Evolutionary conservation across 192 early-diverging fungal species (phyloP).

Genomic region (Lobosporangium transversale): DNA sequence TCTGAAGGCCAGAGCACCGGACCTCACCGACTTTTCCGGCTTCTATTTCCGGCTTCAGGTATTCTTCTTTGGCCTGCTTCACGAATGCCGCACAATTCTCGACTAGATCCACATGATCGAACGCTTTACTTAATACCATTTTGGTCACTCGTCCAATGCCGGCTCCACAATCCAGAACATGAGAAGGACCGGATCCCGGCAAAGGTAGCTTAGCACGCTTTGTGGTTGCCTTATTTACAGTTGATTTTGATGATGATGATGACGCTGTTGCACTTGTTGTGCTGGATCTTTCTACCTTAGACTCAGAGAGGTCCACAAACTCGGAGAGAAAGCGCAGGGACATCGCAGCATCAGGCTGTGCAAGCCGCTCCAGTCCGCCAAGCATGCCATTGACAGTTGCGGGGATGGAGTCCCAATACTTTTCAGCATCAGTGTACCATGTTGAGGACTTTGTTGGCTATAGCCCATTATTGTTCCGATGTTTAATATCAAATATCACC

Average conservation of each 20-base stretch:
- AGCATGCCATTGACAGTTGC: constrained; percentile 90
- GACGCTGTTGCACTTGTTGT: constrained; percentile 7
- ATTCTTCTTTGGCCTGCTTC: constrained; percentile 70
- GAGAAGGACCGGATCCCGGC: constrained; percentile 43
- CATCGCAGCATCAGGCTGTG: constrained; percentile 75
- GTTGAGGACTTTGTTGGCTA: constrained; percentile 49
- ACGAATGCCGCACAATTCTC: constrained; percentile 87
- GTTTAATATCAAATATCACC: no score
- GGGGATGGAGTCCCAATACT: constrained; percentile 62
- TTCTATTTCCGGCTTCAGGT: constrained; percentile 66
- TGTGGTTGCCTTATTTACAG: constrained; percentile 4
- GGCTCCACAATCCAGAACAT: constrained; percentile 88
- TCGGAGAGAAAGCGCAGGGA: constrained; percentile 77
- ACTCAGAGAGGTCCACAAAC: constrained; percentile 56
- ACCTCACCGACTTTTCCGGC: constrained; percentile 71
- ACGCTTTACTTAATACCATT: constrained; percentile 79
- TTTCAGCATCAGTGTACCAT: constrained; percentile 78
- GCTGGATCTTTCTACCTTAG: constrained; percentile 15
- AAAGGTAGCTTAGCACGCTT: constrained; percentile 22
- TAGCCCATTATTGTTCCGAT: no score
- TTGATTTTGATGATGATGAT: not conserved
- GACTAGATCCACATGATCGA: constrained; percentile 90
- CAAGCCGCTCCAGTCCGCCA: constrained; percentile 84
- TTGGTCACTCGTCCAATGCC: constrained; percentile 96
- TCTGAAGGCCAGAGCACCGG: constrained; percentile 81